Percentiles rank a stretch among this genome's conserved stretches.
Conservation (phyloP, 495 filamentous ascomycete species). For the Aspergillus mulundensis region DNA sequence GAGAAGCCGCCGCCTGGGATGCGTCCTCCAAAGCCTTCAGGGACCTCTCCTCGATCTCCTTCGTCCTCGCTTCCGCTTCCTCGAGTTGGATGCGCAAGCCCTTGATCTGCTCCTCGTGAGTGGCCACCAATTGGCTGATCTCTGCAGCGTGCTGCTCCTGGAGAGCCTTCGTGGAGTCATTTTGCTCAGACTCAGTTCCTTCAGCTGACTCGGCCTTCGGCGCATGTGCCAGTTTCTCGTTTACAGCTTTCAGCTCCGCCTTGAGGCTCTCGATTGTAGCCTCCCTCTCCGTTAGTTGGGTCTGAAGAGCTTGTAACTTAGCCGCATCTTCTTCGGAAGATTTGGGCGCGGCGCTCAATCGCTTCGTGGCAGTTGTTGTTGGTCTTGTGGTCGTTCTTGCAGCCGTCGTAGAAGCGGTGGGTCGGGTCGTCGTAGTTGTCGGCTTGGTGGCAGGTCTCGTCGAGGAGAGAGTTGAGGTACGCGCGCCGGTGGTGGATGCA, state of each 20-base stretch:
- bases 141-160: constrained; percentile 38
- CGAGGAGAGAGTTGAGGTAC: constrained; percentile 29
- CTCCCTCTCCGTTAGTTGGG: constrained; percentile 42
- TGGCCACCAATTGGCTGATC: constrained; percentile 32
- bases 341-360: constrained; percentile 32
- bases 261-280: constrained; percentile 36
- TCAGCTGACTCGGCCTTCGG: constrained; percentile 26
- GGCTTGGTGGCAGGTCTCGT: constrained; percentile 22
- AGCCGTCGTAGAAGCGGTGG: constrained; percentile 26
- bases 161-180: constrained; percentile 26
- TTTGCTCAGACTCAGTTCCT: constrained; percentile 23
- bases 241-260: constrained; percentile 36
- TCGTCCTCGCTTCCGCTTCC: constrained; percentile 37
- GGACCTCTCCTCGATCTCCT: constrained; percentile 39
- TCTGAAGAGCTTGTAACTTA: constrained; percentile 39
- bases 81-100: constrained; percentile 35
- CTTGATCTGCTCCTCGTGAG: constrained; percentile 36
- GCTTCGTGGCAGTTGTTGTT: constrained; percentile 28
- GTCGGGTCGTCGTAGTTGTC: constrained; percentile 23
- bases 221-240: constrained; percentile 37
- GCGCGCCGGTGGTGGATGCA: constrained; percentile 27
- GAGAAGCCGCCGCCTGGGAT: constrained; percentile 30
- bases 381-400: constrained; percentile 25
- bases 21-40: constrained; percentile 41
- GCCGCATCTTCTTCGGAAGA: constrained; percentile 29